Evolutionary conservation across 495 filamentous ascomycete genomes (phyloP).

Genomic region (Astrothelium subdiscretum): DNA sequence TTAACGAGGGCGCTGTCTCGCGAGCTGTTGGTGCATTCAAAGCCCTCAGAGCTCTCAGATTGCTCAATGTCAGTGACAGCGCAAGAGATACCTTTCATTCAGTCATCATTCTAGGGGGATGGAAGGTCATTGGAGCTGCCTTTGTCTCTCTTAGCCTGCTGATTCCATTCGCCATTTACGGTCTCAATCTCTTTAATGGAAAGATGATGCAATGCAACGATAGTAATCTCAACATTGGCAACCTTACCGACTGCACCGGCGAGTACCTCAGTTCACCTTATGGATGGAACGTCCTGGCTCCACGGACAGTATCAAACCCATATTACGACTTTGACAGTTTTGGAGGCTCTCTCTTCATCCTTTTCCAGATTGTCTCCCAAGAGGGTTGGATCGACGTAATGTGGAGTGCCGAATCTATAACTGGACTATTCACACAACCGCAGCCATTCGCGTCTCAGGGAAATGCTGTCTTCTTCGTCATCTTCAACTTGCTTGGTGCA

Average conservation of each 20-base stretch:
- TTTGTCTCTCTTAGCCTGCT: constrained; percentile 90
- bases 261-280: constrained; percentile 70
- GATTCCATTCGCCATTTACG: constrained; percentile 94
- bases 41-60: constrained; percentile 80
- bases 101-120: constrained; percentile 81
- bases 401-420: constrained; percentile 69
- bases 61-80: constrained; percentile 93
- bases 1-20: constrained; percentile 67
- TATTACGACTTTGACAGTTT: constrained; percentile 95
- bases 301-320: constrained; percentile 64
- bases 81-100: constrained; percentile 95
- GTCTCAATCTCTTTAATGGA: constrained; percentile 82
- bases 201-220: constrained; percentile 78
- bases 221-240: constrained; percentile 33
- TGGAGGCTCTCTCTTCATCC: constrained; percentile 78
- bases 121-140: constrained; percentile 79
- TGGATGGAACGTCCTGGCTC: constrained; percentile 72
- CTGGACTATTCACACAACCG: constrained; percentile 62
- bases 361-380: constrained; percentile 98
- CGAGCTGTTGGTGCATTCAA: constrained; percentile 94
- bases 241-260: constrained; percentile 63
- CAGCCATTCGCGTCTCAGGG: constrained; percentile 54
- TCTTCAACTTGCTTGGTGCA: constrained; percentile 91
- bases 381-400: constrained; percentile 96
- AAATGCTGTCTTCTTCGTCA: constrained; percentile 87